These are phyloP conservation scores for Cordia subcordata DNA, from an alignment of 257 asterid species.

Conservation along the genomic window DNA sequence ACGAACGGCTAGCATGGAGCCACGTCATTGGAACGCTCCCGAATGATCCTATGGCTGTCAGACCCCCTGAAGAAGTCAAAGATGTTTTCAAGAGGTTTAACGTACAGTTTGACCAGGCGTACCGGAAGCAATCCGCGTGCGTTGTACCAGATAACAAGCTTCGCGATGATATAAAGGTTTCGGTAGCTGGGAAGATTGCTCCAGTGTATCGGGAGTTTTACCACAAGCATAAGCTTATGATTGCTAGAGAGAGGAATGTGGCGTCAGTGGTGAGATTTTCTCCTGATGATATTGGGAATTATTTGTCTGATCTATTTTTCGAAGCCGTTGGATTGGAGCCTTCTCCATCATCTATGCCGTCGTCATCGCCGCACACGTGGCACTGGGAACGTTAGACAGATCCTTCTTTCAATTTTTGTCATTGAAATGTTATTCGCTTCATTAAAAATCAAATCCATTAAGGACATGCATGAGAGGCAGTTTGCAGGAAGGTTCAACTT, in stretches of 20 bases:
- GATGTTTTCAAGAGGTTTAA: conserved; percentile 61
- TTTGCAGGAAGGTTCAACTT: too few species aligned
- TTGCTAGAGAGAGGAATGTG: conserved; percentile 37
- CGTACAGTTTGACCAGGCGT: conserved; percentile 56
- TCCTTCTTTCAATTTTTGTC: too few species aligned
- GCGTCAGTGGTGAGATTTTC: conserved; percentile 44
- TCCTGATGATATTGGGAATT: conserved; percentile 67
- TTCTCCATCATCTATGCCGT: conserved; percentile 34
- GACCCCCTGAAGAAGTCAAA: conserved; percentile 32
- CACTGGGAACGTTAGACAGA: too few species aligned
- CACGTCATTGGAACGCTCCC: conserved; percentile 57
- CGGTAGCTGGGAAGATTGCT: conserved; percentile 43
- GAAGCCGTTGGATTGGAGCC: conserved; percentile 33
- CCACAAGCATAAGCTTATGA: conserved; percentile 20
- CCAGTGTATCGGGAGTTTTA: conserved; percentile 54
- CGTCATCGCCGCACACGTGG: too few species aligned
- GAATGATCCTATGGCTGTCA: conserved; percentile 32
- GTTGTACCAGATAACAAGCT: conserved; percentile 55
- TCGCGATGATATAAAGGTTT: conserved; percentile 50
- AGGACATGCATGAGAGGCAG: too few species aligned
- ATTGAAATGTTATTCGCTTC: too few species aligned
- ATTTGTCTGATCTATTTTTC: conserved; percentile 55
- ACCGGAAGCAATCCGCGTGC: conserved; percentile 46
- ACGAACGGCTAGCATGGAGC: conserved; percentile 72
- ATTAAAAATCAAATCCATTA: too few species aligned